Evolutionary conservation across 192 early-diverging fungal species (phyloP).

Genomic region (Endogone sp.): DNA sequence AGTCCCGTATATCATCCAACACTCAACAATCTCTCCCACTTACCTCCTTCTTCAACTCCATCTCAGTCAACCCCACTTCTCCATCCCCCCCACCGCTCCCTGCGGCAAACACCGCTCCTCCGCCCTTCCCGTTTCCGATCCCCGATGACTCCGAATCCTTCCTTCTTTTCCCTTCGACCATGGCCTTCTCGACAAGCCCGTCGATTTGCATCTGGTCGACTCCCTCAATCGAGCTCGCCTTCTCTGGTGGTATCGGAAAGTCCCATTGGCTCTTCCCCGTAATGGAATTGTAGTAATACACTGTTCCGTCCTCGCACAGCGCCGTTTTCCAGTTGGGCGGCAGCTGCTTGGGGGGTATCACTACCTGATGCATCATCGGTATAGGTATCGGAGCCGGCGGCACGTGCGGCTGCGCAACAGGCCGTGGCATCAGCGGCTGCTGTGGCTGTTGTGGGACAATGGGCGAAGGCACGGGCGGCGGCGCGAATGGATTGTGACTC

Average conservation of each 20-base stretch:
- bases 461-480: no score
- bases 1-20: no score
- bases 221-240: conserved; percentile 21
- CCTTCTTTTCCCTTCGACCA: conserved; percentile 17
- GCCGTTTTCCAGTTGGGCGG: conserved; percentile 48
- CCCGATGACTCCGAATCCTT: conserved; percentile 1
- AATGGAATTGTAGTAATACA: conserved; percentile 51
- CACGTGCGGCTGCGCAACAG: conserved; percentile 8
- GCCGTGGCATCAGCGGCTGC: no score
- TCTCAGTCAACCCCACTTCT: conserved; percentile 4
- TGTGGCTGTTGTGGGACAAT: no score
- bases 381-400: conserved; percentile 23
- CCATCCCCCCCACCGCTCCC: neutral
- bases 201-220: conserved; percentile 14
- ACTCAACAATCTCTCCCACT: neutral
- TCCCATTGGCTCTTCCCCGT: conserved; percentile 54
- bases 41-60: conserved; percentile 31
- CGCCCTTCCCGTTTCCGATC: no score
- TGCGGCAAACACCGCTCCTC: neutral
- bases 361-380: conserved; percentile 19
- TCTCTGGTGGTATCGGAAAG: conserved; percentile 1
- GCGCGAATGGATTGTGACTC: no score
- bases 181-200: conserved; percentile 18
- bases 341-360: conserved; percentile 23
- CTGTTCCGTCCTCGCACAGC: conserved; percentile 33